phyloP scores from a whole-genome alignment of 257 asterid genomes.

The Ophiorrhiza pumila region DNA sequence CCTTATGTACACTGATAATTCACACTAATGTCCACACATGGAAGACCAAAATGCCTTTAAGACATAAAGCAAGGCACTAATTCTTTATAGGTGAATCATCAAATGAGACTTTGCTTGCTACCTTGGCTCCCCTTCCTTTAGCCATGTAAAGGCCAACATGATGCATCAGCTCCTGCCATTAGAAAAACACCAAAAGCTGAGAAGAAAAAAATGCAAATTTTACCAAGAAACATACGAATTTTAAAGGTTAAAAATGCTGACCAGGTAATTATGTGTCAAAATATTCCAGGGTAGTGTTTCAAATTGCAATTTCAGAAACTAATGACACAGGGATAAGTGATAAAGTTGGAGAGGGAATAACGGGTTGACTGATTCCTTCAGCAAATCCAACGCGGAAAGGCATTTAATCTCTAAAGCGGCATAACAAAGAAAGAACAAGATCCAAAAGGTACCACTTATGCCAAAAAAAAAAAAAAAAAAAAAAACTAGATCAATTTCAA shows the following conservation, averaged over 20 bases:
- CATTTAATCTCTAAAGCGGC: neutral
- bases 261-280: neutral
- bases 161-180: conserved; percentile 69
- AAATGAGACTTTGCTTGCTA: conserved; percentile 59
- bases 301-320: no score
- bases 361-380: neutral
- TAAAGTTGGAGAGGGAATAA: neutral
- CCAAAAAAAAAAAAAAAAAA: no score
- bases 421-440: neutral
- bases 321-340: neutral
- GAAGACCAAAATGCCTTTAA: neutral
- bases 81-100: conserved; percentile 20
- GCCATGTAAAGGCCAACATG: conserved; percentile 82
- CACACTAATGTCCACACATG: neutral
- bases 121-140: conserved; percentile 84
- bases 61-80: neutral
- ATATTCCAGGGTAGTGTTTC: no score
- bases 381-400: neutral
- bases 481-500: neutral
- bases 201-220: conserved; percentile 4
- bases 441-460: neutral
- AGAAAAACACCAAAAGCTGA: conserved; percentile 10
- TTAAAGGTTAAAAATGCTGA: neutral
- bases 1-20: conserved; percentile 4
- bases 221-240: neutral